Evolutionary conservation across 495 filamentous ascomycete species (phyloP).

Genomic region (Podospora sp.): DNA sequence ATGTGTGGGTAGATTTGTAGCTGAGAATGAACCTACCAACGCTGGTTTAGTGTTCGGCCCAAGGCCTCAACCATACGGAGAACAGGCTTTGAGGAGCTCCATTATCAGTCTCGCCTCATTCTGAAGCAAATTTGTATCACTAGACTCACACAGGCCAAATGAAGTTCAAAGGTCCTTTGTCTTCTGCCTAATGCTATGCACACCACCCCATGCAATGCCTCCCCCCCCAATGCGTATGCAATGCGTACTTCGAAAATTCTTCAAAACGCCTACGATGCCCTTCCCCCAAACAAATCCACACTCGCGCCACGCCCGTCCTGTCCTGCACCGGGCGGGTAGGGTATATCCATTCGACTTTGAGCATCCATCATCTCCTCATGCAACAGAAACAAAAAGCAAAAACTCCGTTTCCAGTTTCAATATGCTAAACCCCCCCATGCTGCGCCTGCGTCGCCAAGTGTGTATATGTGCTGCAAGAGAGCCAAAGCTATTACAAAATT

Average conservation of each 20-base stretch:
- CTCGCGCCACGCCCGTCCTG: not conserved
- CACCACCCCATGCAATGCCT: not conserved
- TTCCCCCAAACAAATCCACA: not conserved
- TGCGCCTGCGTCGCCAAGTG: not conserved
- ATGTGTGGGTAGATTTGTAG: too few relatives aligned
- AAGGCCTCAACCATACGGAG: too few relatives aligned
- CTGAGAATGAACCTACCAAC: too few relatives aligned
- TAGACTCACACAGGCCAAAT: too few relatives aligned
- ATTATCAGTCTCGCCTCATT: too few relatives aligned
- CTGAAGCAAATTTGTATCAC: too few relatives aligned
- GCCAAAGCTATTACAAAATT: not conserved
- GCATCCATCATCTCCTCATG: not conserved
- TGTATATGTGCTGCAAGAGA: not conserved
- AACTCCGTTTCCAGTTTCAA: not conserved
- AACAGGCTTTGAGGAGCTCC: too few relatives aligned
- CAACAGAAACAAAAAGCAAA: not conserved
- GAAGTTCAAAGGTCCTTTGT: not conserved
- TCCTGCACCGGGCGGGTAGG: not conserved
- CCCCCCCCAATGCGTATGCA: not conserved
- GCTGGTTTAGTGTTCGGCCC: too few relatives aligned
- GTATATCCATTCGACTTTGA: not conserved
- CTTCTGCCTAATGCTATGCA: not conserved
- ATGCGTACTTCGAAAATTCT: not conserved
- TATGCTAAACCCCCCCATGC: not conserved
- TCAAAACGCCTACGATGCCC: not conserved